Percentiles rank a stretch among this genome's conserved stretches.
phyloP scores from a whole-genome alignment of 2,329 filamentous ascomycete species.

The Colletotrichum costaricense region DNA sequence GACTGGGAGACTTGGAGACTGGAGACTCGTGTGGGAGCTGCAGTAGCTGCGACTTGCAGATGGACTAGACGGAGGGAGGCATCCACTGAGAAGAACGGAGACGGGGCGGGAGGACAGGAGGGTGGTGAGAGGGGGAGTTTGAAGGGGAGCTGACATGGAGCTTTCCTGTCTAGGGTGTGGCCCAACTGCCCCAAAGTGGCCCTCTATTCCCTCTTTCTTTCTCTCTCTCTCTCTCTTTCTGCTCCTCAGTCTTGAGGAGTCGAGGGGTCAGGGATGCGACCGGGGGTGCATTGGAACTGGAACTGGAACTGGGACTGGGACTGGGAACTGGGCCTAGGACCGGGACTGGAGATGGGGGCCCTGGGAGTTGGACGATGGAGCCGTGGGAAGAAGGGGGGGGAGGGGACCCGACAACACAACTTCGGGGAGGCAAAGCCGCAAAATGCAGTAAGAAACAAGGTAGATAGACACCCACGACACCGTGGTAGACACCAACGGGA shows the following conservation, averaged over 20 bases:
- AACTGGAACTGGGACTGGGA: background rate
- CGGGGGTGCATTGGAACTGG: conserved; percentile 14
- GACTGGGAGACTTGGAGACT: too few relatives aligned
- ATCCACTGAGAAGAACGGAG: conserved; percentile 6
- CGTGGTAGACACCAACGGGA: conserved; percentile 1
- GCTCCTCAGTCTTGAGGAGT: too few relatives aligned
- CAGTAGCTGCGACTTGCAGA: background rate
- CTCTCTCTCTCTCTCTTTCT: too few relatives aligned
- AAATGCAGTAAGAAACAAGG: too few relatives aligned
- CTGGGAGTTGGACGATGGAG: conserved; percentile 18
- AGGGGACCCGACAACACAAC: too few relatives aligned
- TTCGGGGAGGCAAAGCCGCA: too few relatives aligned
- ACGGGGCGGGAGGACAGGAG: background rate
- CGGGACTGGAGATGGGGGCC: conserved; percentile 4
- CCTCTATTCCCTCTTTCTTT: background rate
- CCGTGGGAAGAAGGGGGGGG: conserved; percentile 7
- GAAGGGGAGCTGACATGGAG: conserved; percentile 22
- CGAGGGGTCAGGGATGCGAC: conserved; percentile 5
- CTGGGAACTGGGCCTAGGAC: background rate
- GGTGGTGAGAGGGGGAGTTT: background rate
- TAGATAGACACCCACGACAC: background rate
- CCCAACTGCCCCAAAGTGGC: background rate
- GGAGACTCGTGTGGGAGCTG: background rate
- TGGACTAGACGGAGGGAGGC: conserved; percentile 3
- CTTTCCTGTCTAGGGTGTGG: conserved; percentile 13